Evolutionary conservation across 2,329 filamentous ascomycete species (phyloP), one percentile per base, ranked within the genome.

Genomic region (Ustulina deusta): DNA sequence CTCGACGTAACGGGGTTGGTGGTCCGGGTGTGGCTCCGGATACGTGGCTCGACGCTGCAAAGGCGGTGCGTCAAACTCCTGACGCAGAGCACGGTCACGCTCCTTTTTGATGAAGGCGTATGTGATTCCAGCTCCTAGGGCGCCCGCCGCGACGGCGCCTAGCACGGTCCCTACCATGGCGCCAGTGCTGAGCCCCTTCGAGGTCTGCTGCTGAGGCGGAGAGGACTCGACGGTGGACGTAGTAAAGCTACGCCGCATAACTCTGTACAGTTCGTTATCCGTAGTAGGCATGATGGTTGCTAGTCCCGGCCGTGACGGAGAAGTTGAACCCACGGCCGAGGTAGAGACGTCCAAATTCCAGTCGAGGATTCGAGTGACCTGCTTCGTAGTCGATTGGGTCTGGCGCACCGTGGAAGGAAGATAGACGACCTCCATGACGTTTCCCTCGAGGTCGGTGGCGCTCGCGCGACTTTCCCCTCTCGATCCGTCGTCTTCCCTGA

Each of bases 361-460:
- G 68, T 83, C 77, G 32, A 86, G 75, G 63, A 86, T 82, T 51
- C 81, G 83, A 69, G 76, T 81, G 61, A 78, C 79, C 69, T 85
- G 79, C 20, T 79, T 74, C n/a, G 76, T 72, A 17, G 78, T 79
- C 3, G 81, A 81, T 40, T 79, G 78, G 2, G 79, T 79, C 32
- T 71, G 75, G 46, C 79, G 78, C 25, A 79, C 69, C 3, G 77
- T 78, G 15, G 79, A 77, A 6, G 79, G 71, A 29, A 78, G 73
- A 58, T 82, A 91, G 57, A 94, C 88, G 34, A 93, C 91, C 76
- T 96, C 92, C 77, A 97, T 89, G 73, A 87, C 91, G 81, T 97
- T 97, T 58, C 92, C 92, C 81, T 97, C 93, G 62, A 93, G 86
- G 79, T 97, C 93, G 68, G 89, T 86, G 46, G 93, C 89, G 84